phyloP scores from a whole-genome alignment of 371 early-diverging fungal genomes.

The Haplosporangium sp. region DNA sequence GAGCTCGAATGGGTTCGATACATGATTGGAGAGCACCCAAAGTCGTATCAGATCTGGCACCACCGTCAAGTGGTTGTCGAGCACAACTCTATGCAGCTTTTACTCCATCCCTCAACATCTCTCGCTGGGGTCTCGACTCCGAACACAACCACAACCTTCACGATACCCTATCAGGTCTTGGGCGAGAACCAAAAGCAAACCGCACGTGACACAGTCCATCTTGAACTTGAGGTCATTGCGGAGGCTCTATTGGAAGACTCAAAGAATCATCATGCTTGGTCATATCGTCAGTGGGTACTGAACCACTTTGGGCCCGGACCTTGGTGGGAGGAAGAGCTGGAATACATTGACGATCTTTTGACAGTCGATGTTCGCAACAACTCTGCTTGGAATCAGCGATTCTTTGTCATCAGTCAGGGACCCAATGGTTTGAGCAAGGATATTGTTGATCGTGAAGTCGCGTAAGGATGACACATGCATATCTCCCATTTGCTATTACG shows the following conservation, averaged over 20 bases:
- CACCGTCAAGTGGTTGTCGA: conserved; percentile 90
- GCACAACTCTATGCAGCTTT: conserved; percentile 58
- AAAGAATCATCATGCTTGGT: conserved; percentile 99
- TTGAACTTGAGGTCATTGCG: conserved; percentile 79
- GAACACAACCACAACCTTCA: conserved; percentile 1
- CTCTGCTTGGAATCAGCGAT: conserved; percentile 98
- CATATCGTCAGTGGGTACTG: conserved; percentile 91
- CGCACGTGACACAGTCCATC: conserved; percentile 12
- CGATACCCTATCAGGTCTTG: conserved; percentile 20
- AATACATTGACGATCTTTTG: conserved; percentile 75
- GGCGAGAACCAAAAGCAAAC: conserved; percentile 15
- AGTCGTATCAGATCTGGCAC: conserved; percentile 95
- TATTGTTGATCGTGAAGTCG: conserved; percentile 69
- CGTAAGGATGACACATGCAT: conserved; percentile 56
- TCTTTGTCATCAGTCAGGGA: conserved; percentile 72
- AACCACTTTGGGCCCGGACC: conserved; percentile 63
- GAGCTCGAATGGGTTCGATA: conserved; percentile 84
- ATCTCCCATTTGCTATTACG: not conserved
- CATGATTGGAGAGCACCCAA: conserved; percentile 81
- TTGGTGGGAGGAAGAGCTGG: conserved; percentile 85
- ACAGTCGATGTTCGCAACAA: conserved; percentile 93
- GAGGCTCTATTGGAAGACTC: conserved; percentile 80
- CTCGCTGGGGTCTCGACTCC: not conserved
- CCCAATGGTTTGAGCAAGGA: conserved; percentile 59
- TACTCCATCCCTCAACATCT: conserved; percentile 15